These are phyloP conservation scores for Ustilago loliicola DNA, from an alignment of 1,284 basidiomycete genomes.

Conservation along the genomic window DNA sequence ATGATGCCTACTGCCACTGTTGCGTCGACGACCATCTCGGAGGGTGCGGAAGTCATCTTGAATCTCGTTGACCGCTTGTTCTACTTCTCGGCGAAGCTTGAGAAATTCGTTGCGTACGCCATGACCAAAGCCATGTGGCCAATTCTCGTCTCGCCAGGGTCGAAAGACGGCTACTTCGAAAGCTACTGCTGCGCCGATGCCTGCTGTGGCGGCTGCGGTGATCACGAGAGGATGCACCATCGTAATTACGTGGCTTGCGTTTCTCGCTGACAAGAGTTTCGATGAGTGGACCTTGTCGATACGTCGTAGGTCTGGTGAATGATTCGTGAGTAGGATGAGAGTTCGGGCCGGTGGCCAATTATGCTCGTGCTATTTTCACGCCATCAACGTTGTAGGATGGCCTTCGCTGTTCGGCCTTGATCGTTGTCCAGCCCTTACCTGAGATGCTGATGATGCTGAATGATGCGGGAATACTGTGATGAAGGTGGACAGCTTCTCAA, in stretches of 20 bases:
- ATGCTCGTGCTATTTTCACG: neutral
- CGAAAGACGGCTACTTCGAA: conserved; percentile 59
- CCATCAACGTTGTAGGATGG: neutral
- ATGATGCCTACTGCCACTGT: conserved; percentile 1
- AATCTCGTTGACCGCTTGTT: conserved; percentile 45
- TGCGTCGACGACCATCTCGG: conserved; percentile 21
- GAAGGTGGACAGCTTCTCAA: neutral
- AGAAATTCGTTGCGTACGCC: conserved; percentile 47
- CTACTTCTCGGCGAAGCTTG: conserved; percentile 43
- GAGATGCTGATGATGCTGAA: neutral
- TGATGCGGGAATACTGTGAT: neutral
- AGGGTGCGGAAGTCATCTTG: conserved; percentile 23
- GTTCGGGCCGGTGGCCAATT: conserved; percentile 5
- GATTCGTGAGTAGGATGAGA: neutral
- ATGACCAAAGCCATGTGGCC: conserved; percentile 53
- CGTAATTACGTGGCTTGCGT: neutral
- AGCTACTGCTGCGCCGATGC: conserved; percentile 53
- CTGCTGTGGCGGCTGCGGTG: conserved; percentile 53
- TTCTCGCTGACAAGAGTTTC: neutral
- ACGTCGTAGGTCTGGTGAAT: neutral
- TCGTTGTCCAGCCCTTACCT: neutral
- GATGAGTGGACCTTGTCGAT: neutral
- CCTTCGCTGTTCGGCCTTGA: neutral
- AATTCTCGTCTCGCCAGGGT: conserved; percentile 60
- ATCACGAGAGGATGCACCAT: conserved; percentile 61